Base-by-base conservation (phyloP, 1,284 basidiomycete genomes). In the Paramarasmius palmivorus region DNA sequence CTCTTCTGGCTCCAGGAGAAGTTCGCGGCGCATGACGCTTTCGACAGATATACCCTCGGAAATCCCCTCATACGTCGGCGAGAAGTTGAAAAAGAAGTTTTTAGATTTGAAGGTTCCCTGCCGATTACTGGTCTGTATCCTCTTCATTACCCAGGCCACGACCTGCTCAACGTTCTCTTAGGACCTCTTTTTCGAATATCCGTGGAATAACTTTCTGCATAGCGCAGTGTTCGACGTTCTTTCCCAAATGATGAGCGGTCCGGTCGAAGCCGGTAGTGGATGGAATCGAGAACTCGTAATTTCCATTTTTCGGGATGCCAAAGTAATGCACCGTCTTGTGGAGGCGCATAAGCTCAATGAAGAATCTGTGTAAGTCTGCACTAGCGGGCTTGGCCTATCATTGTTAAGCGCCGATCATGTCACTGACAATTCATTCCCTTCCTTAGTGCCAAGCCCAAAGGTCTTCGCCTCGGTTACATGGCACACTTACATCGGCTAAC, bases 151-250 rank as follows among this genome's bases (percentile, higher is more conserved):
- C 50, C n/a, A 29, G 25, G 53, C 25, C 12, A 23, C 10, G 25
- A 49, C 47, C 50, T 35, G 39, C 51, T 51, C 26, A 34, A 38
- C 38, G 19, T 20, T 51, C 19, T 41, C 32, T 26, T 61, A 93
- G 90, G 90, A 95, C 62, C 76, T 98, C 37, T 98, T 99, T 77
- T 98, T 98, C 68, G 86, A 92, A 57, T 97, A 90, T 64, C 94
- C 95, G 0, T 95, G 93, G 90, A 98, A 99, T 75, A 98, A 99
- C 67, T 98, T 99, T 68, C 73, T 99, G 39, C 97, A 99, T 69
- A 95, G 94, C 63, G 90, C 96, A 14, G 94, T 98, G 15, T 99
- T 99, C 67, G 97, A 99, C 69, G 78, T 98, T 47, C 79, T 99
- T 1, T 96, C 98, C 68, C 97, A 99, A 68, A 90, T 98, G 46